Evolutionary conservation across 371 early-diverging fungal species (phyloP), one percentile per base, ranked within the genome.

Genomic region (Mortierella sp.): DNA sequence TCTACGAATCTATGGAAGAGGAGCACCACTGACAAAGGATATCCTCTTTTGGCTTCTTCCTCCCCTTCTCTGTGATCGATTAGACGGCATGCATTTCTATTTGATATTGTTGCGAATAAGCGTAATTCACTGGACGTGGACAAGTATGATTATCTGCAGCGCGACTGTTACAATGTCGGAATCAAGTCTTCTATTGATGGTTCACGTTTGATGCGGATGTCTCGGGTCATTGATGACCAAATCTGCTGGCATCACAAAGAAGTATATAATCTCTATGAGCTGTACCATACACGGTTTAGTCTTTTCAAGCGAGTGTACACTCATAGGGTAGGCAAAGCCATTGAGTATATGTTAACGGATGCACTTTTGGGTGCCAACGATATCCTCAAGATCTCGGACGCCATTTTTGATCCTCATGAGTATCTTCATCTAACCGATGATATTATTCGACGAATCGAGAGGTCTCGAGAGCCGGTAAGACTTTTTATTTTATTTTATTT

Each of bases 81-180:
- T 60, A 69, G 74, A 28, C 82, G 88, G 2, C 84, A 86, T 47
- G 72, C 74, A 19, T 99, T 95, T 70, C 70, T 98, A 57, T 98
- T 95, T 85, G 96, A 99, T 66, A 96, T 99, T 69, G 98, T 99
- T 0, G 94, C 97, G 46, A 99, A 99, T 85, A 93, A 96, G 77
- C 86, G 92, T 61, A 98, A 95, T 71, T 91, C 93, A 30, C 87
- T 98, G 23, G 99, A 99, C 80, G 98, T 98, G 18, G 99, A 99
- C 83, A 97, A 97, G 83, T 98, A 97, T 82, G 99, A 99, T 80
- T 99, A 98, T 70, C 86, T 99, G 52, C 88, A 91, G 70, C 85
- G 99, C 14, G 98, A 98, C 83, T 93, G 94, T 60, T 90, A 92
- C 70, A 93, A 96, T 66, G 84, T 96, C 5, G 96, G 96, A 0